These are phyloP conservation scores for Chalciporus sp. DNA, from an alignment of 1,284 basidiomycete species.

Conservation along the genomic window DNA sequence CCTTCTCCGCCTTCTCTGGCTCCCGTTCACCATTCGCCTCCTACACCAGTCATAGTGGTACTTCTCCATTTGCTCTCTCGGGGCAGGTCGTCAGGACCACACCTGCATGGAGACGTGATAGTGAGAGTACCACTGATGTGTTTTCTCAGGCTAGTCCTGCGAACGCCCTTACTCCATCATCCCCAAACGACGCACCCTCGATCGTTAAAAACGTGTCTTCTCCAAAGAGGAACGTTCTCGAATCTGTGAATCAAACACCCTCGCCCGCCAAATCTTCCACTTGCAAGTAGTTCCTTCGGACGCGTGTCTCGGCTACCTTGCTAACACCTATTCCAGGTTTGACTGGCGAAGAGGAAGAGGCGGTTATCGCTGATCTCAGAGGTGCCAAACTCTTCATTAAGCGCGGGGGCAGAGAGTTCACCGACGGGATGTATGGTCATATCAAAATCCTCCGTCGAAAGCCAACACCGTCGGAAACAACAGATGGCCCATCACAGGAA, in stretches of 20 bases:
- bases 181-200: conserved; percentile 18
- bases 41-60: conserved; percentile 28
- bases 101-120: conserved; percentile 29
- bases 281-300: conserved; percentile 15
- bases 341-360: conserved; percentile 69
- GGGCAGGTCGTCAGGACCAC: conserved; percentile 13
- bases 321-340: conserved; percentile 25
- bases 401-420: conserved; percentile 59
- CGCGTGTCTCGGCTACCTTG: neutral
- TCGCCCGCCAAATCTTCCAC: conserved; percentile 12
- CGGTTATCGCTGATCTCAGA: conserved; percentile 54
- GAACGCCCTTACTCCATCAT: conserved; percentile 19
- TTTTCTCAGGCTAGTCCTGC: conserved; percentile 9
- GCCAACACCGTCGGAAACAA: neutral
- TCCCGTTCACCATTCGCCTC: conserved; percentile 44
- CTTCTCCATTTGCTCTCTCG: conserved; percentile 27
- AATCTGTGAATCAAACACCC: neutral
- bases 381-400: conserved; percentile 62
- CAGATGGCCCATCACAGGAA: neutral
- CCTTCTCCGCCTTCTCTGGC: conserved; percentile 49
- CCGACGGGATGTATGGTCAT: conserved; percentile 60
- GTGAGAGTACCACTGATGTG: conserved; percentile 7
- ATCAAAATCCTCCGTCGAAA: conserved; percentile 55
- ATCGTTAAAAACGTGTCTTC: conserved; percentile 4
- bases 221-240: neutral